Percentiles rank a stretch among this genome's conserved stretches.
Conservation (phyloP, 495 filamentous ascomycete species). For the Staphylotrichum tortipilum region DNA sequence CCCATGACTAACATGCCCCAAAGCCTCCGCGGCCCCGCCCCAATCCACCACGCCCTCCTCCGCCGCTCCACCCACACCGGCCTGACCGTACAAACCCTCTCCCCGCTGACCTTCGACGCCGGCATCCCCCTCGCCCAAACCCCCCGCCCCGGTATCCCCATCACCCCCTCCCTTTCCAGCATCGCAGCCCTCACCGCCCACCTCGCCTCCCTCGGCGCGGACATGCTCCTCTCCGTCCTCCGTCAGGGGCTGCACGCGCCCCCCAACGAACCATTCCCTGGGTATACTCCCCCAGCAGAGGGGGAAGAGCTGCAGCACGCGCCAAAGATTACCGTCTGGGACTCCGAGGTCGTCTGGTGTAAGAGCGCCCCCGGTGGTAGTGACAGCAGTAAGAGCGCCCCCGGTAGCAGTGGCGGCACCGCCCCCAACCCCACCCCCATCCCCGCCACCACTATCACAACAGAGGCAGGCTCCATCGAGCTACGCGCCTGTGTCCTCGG, state of each 20-base stretch:
- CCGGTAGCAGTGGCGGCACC: too few species aligned
- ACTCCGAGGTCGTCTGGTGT: too few species aligned
- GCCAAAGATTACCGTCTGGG: conserved; percentile 37
- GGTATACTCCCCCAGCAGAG: background rate
- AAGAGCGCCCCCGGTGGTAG: too few species aligned
- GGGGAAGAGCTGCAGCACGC: conserved; percentile 24
- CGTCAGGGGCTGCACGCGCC: conserved; percentile 54
- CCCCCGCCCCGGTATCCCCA: conserved; percentile 21
- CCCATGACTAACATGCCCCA: too few species aligned
- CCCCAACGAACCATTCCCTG: conserved; percentile 35
- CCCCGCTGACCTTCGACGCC: conserved; percentile 64
- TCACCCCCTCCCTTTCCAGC: conserved; percentile 13
- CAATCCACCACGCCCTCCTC: conserved; percentile 72
- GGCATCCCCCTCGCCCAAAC: conserved; percentile 64
- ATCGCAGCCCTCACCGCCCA: conserved; percentile 21
- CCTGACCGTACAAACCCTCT: conserved; percentile 76
- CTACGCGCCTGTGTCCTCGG: too few species aligned
- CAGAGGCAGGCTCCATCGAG: too few species aligned
- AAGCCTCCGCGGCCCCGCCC: conserved; percentile 65
- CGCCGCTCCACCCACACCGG: conserved; percentile 49
- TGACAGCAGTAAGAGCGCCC: too few species aligned
- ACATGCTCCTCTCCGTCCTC: conserved; percentile 55
- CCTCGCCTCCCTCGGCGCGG: conserved; percentile 46
- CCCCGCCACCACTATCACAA: too few species aligned
- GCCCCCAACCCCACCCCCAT: too few species aligned